Evolutionary conservation across 352 stramenopile species (phyloP), one percentile per base, ranked within the genome.

Genomic region (Phytophthora multivora): DNA sequence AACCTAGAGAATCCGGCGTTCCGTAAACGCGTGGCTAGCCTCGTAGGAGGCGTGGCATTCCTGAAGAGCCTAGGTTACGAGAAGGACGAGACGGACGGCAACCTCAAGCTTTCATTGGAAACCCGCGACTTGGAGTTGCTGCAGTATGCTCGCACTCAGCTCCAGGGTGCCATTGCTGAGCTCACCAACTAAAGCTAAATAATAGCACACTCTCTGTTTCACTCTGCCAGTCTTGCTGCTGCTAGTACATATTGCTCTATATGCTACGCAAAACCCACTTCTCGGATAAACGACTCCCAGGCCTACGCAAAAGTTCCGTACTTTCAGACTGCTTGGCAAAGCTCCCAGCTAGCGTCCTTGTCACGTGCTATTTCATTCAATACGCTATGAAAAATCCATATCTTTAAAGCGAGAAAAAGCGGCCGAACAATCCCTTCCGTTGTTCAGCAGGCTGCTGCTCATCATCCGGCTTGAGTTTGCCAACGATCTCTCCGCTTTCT

Each of bases 1-100:
- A 97, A 97, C 66, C 48, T 96, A 25, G 88, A 96, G 38, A 97
- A 97, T 49, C 63, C 85, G 5, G 91, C 90, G 21, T 97, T 97
- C 66, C 91, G 92, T 51, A 93, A 93, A 64, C 89, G 91, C 13
- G 90, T 98, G 39, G 83, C 79, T 25, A 86, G 79, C 42, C 74
- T 97, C 7, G 70, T 95, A 18, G 91, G 91, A 18, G 91, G 91
- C 43, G 69, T 95, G 21, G 78, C 83, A 13, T 85, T 98, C 35
- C 73, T 98, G 26, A 93, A 94, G 55, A 79, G 75, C 18, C 49
- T 97, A 5, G 91, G 91, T n/a, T 98, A 97, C 71, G 83, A 82
- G 19, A 98, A 97, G 61, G 80, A 95, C 39, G 83, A 89, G 23
- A 66, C 43, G 15, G 78, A 90, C 38, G 81, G 86, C 16, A 65